These are phyloP conservation scores for Tuber indicum DNA, from an alignment of 495 filamentous ascomycete species.

Conservation along the genomic window DNA sequence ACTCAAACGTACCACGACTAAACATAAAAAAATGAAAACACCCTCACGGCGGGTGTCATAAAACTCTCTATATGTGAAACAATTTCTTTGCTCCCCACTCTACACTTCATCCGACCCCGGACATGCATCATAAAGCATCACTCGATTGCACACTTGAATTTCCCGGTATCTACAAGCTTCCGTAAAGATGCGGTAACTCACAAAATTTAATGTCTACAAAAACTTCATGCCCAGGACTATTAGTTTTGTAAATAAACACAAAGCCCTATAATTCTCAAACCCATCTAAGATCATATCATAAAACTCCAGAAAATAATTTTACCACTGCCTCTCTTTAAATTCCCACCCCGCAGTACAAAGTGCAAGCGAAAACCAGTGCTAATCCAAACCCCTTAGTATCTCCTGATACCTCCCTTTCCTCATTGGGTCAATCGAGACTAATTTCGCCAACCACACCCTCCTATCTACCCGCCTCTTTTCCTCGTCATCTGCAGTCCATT, in stretches of 20 bases:
- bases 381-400: constrained; percentile 6
- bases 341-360: background rate
- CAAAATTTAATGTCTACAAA: background rate
- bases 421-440: constrained; percentile 64
- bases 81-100: background rate
- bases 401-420: constrained; percentile 53
- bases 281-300: background rate
- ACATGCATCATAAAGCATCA: background rate
- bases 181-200: background rate
- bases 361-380: background rate
- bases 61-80: background rate
- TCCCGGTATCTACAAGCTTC: background rate
- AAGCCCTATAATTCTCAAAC: background rate
- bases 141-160: background rate
- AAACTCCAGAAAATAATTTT: background rate
- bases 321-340: background rate
- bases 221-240: background rate
- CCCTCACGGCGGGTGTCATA: background rate
- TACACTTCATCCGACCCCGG: background rate
- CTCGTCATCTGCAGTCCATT: constrained; percentile 43
- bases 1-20: background rate
- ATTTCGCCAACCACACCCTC: constrained; percentile 55
- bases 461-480: constrained; percentile 48
- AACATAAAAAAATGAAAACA: background rate
- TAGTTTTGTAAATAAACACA: background rate